Conservation (phyloP, 768 basidiomycete genomes). For the Panaeolus papilionaceus region DNA sequence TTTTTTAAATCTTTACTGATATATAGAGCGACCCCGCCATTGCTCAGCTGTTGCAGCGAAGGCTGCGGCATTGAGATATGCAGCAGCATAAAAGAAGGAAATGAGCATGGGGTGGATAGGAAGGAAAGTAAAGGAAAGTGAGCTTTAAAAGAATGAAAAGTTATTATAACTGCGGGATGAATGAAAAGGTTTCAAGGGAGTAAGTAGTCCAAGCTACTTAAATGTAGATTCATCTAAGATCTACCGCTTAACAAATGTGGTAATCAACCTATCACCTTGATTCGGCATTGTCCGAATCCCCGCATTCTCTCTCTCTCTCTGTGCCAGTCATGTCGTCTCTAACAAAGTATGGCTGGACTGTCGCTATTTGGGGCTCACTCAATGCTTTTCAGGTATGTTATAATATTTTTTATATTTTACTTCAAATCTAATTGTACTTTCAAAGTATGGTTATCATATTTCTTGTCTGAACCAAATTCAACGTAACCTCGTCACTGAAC, state of each 20-base stretch:
- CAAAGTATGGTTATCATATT: slow-evolving; percentile 90
- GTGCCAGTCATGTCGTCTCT: slow-evolving; percentile 16
- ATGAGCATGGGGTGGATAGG: slow-evolving; percentile 32
- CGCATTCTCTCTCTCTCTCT: not conserved
- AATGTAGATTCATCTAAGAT: too few relatives aligned
- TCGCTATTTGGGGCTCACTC: slow-evolving; percentile 72
- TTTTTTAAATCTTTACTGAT: slow-evolving; percentile 57
- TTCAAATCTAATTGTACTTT: slow-evolving; percentile 12
- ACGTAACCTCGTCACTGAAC: slow-evolving; percentile 79
- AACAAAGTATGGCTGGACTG: slow-evolving; percentile 60
- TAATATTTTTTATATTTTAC: slow-evolving; percentile 7
- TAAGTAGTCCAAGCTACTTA: slow-evolving; percentile 2
- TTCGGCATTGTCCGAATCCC: not conserved
- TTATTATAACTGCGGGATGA: slow-evolving; percentile 17
- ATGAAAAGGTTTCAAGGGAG: slow-evolving; percentile 17
- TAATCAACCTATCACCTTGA: not conserved
- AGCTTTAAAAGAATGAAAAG: slow-evolving; percentile 24
- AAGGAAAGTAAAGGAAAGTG: slow-evolving; percentile 29
- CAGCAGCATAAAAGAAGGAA: slow-evolving; percentile 29
- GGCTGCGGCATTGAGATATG: slow-evolving; percentile 22
- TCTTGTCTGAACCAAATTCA: slow-evolving; percentile 92
- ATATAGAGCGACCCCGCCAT: slow-evolving; percentile 81
- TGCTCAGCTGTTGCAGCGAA: slow-evolving; percentile 71
- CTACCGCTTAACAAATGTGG: not conserved
- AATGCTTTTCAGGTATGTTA: slow-evolving; percentile 59